Conservation (phyloP, 768 basidiomycete genomes). For the Xerocomus spinulosus region DNA sequence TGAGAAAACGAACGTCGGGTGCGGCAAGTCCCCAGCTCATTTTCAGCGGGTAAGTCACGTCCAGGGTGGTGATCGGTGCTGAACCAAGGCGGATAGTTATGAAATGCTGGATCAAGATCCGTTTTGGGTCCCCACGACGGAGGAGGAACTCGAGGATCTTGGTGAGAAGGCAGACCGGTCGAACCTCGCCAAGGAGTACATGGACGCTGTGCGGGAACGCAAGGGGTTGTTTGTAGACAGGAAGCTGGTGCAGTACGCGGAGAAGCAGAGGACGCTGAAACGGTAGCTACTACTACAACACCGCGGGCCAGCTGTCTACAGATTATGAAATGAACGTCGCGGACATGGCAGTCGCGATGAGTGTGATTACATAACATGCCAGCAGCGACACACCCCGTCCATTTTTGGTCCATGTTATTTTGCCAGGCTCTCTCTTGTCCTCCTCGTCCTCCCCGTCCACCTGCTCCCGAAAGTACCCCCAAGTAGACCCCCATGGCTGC, state of each 20-base stretch:
- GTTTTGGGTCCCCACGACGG: conserved; percentile 97
- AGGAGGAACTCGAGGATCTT: conserved; percentile 93
- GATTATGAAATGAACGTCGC: conserved; percentile 10
- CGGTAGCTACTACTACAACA: conserved; percentile 31
- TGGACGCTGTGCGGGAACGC: conserved; percentile 84
- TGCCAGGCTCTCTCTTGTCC: conserved; percentile 10
- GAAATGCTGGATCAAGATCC: conserved; percentile 92
- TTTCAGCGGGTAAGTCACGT: conserved; percentile 74
- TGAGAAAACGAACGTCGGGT: conserved; percentile 92
- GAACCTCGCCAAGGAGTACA: conserved; percentile 91
- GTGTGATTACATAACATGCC: conserved; percentile 24
- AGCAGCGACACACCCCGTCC: conserved; percentile 6
- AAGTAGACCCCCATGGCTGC: conserved; percentile 29
- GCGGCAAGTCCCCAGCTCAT: conserved; percentile 97
- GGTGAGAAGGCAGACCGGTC: conserved; percentile 92
- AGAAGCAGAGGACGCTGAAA: conserved; percentile 91
- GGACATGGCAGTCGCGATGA: conserved; percentile 11
- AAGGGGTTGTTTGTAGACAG: conserved; percentile 96
- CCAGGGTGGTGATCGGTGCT: conserved; percentile 5
- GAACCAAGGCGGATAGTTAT: conserved; percentile 49
- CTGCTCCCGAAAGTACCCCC: neutral
- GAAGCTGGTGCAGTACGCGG: conserved; percentile 93
- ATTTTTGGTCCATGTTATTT: conserved; percentile 13
- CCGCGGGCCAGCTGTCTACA: neutral
- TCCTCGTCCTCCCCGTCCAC: conserved; percentile 9